Percentiles rank a stretch among this genome's conserved stretches.
Evolutionary conservation across 2,329 filamentous ascomycete species (phyloP).

Genomic region (Metarhizium sp.): DNA sequence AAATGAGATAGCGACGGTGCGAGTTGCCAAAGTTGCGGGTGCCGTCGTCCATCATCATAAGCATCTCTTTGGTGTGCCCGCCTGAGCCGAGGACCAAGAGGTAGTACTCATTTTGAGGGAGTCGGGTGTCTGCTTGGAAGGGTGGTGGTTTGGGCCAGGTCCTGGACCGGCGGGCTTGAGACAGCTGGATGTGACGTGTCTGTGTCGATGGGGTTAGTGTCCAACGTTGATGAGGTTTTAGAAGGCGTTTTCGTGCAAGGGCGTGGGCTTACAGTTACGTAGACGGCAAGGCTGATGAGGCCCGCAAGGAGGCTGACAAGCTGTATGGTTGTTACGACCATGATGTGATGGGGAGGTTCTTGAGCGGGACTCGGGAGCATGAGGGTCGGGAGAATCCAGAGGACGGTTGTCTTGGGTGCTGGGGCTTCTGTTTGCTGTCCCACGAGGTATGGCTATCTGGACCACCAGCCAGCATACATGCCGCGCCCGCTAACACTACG

Average conservation of each 20-base stretch:
- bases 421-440: too few relatives aligned
- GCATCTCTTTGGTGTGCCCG: conserved; percentile 92
- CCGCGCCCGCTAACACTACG: too few relatives aligned
- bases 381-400: background rate
- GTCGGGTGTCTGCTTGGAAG: background rate
- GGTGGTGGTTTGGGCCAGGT: conserved; percentile 7
- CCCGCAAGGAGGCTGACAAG: conserved; percentile 8
- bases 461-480: too few relatives aligned
- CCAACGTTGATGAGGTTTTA: background rate
- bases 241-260: background rate
- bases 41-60: conserved; percentile 63
- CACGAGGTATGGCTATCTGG: too few relatives aligned
- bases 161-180: conserved; percentile 10
- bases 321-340: background rate
- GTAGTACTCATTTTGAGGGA: conserved; percentile 38
- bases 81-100: conserved; percentile 84
- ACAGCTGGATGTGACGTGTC: conserved; percentile 22
- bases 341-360: background rate
- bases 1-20: conserved; percentile 75
- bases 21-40: conserved; percentile 40
- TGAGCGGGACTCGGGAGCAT: too few relatives aligned
- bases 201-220: conserved; percentile 1
- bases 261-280: conserved; percentile 18
- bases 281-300: conserved; percentile 15
- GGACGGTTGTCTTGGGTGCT: too few relatives aligned